A percentile compares a stretch with the other conserved stretches of the same genome.
These are phyloP conservation scores for Marchantia polymorpha DNA, from an alignment of 225 moss, liverwort and hornwort genomes.

Conservation along the genomic window DNA sequence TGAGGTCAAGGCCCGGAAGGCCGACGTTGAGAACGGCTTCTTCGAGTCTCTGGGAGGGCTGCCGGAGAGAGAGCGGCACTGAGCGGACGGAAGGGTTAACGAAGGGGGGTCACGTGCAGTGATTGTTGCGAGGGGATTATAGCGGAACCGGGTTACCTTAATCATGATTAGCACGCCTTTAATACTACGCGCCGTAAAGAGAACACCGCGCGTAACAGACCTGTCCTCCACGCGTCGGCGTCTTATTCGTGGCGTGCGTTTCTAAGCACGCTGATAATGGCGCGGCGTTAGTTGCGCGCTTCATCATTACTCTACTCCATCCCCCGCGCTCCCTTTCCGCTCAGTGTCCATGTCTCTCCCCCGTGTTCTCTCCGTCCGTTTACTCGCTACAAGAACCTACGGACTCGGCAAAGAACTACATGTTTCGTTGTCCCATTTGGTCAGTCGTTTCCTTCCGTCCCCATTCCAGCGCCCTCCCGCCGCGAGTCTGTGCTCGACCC, in stretches of 20 bases:
- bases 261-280: constrained; percentile 29
- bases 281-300: constrained; percentile 29
- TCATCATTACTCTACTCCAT: constrained; percentile 22
- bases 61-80: not conserved
- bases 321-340: not conserved
- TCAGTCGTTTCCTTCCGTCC: constrained; percentile 4
- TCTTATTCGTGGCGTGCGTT: constrained; percentile 6
- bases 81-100: not conserved
- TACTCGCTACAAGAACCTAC: constrained; percentile 14
- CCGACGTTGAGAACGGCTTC: not conserved
- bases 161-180: constrained; percentile 20
- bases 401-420: not conserved
- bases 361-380: not conserved
- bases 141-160: not conserved
- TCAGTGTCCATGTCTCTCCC: not conserved
- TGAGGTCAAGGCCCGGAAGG: not conserved
- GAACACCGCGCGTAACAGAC: constrained; percentile 23
- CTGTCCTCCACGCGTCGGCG: constrained; percentile 8
- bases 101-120: constrained; percentile 6
- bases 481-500: not conserved
- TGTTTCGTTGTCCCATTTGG: not conserved
- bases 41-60: not conserved
- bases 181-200: constrained; percentile 26
- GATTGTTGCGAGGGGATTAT: constrained; percentile 9
- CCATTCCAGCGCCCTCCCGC: not conserved